Evolutionary conservation across 2,329 filamentous ascomycete species (phyloP).

Genomic region (Alternaria burnsii): DNA sequence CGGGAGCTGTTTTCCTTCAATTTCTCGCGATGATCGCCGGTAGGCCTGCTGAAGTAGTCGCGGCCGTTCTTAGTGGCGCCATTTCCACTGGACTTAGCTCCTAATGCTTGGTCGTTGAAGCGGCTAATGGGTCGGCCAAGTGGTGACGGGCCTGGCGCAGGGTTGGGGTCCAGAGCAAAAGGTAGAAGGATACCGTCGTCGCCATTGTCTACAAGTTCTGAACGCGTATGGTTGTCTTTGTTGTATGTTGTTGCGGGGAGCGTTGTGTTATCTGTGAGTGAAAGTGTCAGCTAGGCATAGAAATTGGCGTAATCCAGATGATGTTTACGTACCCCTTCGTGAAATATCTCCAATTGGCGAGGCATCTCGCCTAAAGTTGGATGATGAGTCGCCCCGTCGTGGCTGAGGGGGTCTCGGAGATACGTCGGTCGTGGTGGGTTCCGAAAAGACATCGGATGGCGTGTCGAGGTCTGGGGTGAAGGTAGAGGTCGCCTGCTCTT

Average conservation of each 20-base stretch:
- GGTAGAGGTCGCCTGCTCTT: conserved; percentile 65
- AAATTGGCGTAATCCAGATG: neutral
- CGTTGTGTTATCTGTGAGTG: conserved; percentile 65
- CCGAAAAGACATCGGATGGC: conserved; percentile 69
- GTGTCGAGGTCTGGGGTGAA: conserved; percentile 67
- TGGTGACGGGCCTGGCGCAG: conserved; percentile 53
- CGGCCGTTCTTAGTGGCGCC: conserved; percentile 42
- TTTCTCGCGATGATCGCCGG: conserved; percentile 51
- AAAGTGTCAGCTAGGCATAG: conserved; percentile 17
- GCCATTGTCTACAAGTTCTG: conserved; percentile 69
- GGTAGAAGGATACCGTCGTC: conserved; percentile 63
- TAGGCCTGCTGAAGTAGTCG: conserved; percentile 57
- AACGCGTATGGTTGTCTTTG: conserved; percentile 79
- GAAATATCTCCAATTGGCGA: conserved; percentile 47
- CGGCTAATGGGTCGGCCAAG: conserved; percentile 44
- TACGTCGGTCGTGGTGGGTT: conserved; percentile 71
- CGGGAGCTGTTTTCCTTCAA: conserved; percentile 55
- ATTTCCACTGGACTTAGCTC: conserved; percentile 24
- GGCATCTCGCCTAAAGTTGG: conserved; percentile 50
- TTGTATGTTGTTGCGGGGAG: conserved; percentile 77
- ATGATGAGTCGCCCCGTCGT: conserved; percentile 47
- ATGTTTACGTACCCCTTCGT: conserved; percentile 44
- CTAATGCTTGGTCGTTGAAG: conserved; percentile 36
- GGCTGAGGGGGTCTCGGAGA: conserved; percentile 62
- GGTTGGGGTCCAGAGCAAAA: conserved; percentile 61